Evolutionary conservation across 495 filamentous ascomycete genomes (phyloP).

Genomic region (Tetracladium marchalianum): DNA sequence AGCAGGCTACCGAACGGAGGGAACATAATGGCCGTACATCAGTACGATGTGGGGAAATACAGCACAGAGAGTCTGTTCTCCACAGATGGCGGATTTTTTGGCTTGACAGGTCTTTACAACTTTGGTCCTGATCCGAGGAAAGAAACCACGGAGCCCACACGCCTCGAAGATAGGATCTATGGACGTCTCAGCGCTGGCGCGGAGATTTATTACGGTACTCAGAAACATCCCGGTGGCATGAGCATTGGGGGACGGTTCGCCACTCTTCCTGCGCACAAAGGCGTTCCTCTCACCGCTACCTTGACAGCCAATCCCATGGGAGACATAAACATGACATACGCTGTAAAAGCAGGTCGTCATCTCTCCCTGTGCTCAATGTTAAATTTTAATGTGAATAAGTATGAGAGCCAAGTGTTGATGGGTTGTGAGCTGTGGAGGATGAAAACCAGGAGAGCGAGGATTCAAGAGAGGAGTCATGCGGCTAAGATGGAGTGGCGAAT

Average conservation of each 20-base stretch:
- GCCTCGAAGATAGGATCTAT: conserved; percentile 39
- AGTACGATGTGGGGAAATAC: conserved; percentile 83
- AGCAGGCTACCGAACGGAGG: conserved; percentile 63
- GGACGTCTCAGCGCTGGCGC: conserved; percentile 73
- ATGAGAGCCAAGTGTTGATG: conserved; percentile 85
- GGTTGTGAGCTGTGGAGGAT: conserved; percentile 84
- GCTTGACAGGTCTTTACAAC: conserved; percentile 84
- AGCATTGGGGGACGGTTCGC: conserved; percentile 74
- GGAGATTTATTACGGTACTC: conserved; percentile 85
- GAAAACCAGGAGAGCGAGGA: conserved; percentile 21
- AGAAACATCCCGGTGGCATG: conserved; percentile 83
- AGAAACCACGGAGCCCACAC: conserved; percentile 16
- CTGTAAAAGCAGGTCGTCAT: conserved; percentile 71
- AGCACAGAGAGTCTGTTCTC: conserved; percentile 85
- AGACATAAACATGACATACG: conserved; percentile 79
- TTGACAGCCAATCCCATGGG: conserved; percentile 90
- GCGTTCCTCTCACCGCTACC: conserved; percentile 85
- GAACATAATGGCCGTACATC: conserved; percentile 66
- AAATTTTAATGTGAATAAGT: conserved; percentile 97
- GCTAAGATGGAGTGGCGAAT: conserved; percentile 46
- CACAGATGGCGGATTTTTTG: conserved; percentile 82
- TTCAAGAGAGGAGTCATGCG: conserved; percentile 37
- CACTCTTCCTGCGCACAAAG: conserved; percentile 77
- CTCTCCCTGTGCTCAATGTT: conserved; percentile 81
- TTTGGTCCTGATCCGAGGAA: conserved; percentile 72